phyloP scores from a whole-genome alignment of 768 basidiomycete genomes.

The Collybiopsis luxurians region DNA sequence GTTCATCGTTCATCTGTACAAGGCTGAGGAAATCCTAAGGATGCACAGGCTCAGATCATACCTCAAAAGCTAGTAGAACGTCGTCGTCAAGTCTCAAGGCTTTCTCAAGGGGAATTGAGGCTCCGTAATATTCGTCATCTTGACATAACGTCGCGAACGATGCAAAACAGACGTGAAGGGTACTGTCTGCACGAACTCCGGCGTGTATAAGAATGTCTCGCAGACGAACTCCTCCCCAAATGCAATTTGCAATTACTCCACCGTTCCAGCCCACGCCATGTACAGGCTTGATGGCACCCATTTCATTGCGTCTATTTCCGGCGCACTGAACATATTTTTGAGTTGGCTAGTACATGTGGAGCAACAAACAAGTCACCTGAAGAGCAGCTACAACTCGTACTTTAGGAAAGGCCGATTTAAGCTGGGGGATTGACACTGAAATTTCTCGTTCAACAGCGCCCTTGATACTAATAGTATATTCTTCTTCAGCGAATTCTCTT shows the following conservation, averaged over 20 bases:
- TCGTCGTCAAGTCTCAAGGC: slow-evolving; percentile 45
- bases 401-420: slow-evolving; percentile 38
- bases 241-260: slow-evolving; percentile 68
- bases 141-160: slow-evolving; percentile 60
- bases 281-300: slow-evolving; percentile 56
- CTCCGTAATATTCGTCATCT: slow-evolving; percentile 61
- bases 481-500: slow-evolving; percentile 44
- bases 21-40: not conserved
- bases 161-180: slow-evolving; percentile 56
- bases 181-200: slow-evolving; percentile 30
- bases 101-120: slow-evolving; percentile 55
- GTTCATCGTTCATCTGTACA: slow-evolving; percentile 63
- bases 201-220: slow-evolving; percentile 51
- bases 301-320: slow-evolving; percentile 65
- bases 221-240: slow-evolving; percentile 61
- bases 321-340: slow-evolving; percentile 39
- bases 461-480: slow-evolving; percentile 39
- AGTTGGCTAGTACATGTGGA: not conserved
- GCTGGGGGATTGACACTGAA: slow-evolving; percentile 32
- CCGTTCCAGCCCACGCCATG: slow-evolving; percentile 63
- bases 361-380: slow-evolving; percentile 35
- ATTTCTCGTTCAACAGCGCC: slow-evolving; percentile 30
- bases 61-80: slow-evolving; percentile 64
- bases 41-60: slow-evolving; percentile 16
- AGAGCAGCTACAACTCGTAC: slow-evolving; percentile 50